phyloP scores from a whole-genome alignment of 495 filamentous ascomycete genomes.

The Patellaria atrata region DNA sequence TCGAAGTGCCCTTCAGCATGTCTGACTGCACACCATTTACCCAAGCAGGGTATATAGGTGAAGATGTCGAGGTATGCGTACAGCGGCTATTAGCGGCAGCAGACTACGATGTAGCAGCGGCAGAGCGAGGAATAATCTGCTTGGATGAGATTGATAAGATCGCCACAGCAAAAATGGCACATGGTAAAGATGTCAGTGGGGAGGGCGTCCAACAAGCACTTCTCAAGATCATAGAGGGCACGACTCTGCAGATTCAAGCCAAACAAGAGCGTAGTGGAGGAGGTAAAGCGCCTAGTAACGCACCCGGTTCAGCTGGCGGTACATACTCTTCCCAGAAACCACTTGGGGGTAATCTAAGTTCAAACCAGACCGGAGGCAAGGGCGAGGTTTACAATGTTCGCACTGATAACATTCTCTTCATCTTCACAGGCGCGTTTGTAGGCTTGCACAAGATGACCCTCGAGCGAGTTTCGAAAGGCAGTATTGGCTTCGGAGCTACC shows the following conservation, averaged over 20 bases:
- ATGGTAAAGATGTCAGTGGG: conserved; percentile 74
- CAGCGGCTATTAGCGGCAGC: conserved; percentile 79
- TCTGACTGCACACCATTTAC: conserved; percentile 96
- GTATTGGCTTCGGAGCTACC: conserved; percentile 81
- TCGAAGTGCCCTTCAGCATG: conserved; percentile 93
- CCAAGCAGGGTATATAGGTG: conserved; percentile 93
- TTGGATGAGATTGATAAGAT: conserved; percentile 97
- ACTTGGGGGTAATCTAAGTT: conserved; percentile 5
- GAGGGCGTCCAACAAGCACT: conserved; percentile 95
- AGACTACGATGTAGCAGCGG: conserved; percentile 72
- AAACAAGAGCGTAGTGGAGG: conserved; percentile 54
- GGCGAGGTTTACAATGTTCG: conserved; percentile 80
- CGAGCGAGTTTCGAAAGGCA: conserved; percentile 70
- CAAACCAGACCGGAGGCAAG: conserved; percentile 35
- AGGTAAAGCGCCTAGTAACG: conserved; percentile 10
- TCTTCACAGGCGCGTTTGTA: conserved; percentile 90
- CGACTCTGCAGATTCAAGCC: conserved; percentile 73
- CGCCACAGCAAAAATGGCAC: conserved; percentile 51
- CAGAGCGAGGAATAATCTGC: conserved; percentile 86
- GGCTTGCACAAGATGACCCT: conserved; percentile 82
- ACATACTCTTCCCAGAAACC: conserved; percentile 30
- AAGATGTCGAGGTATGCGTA: conserved; percentile 87
- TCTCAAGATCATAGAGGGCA: conserved; percentile 91
- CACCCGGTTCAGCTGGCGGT: conserved; percentile 3
- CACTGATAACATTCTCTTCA: conserved; percentile 91